Base-by-base conservation (phyloP, 2,329 filamentous ascomycete genomes). In the Pseudogymnoascus sp. region DNA sequence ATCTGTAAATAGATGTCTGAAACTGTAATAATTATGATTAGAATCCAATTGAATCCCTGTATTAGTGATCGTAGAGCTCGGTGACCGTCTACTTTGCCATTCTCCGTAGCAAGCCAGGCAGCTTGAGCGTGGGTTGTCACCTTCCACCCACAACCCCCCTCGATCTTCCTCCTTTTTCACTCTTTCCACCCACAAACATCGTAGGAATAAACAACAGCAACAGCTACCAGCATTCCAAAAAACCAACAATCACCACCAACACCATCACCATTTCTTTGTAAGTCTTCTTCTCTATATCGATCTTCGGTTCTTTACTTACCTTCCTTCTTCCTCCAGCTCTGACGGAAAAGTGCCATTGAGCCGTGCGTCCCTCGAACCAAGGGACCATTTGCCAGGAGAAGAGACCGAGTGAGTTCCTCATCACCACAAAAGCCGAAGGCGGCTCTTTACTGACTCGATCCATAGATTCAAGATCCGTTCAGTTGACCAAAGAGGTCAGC, bases 281-380 rank as follows among this genome's bases (percentile, higher is more conserved):
- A 56, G 26, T 33, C n/a, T 56, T 56, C 29, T 14, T 31, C 4
- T 6, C 16, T 1, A 33, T 19, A 56, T 21, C n/a, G 14, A 33
- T 56, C n/a, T 33, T 6, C 10, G 26, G n/a, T 56, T 56, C 4
- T 56, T 19, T 33, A 26, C n/a, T 56, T 8, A 33, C 29, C 29
- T 16, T 1, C 50, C 11, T 16, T 8, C 50, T 56, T 21, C n/a
- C 2, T 56, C n/a, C 29, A 56, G 50, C 38, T 21, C 38, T 8
- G 38, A 42, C 11, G 26, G 50, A 56, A 19, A 56, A 56, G 50
- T 1, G 50, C 50, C 8, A 21, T 14, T 8, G 50, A 33, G 50
- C 50, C 50, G 50, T 56, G 26, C n/a, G 29, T 56, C 50, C 50
- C 50, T 19, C 50, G 50, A 56, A 56, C 50, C 50, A 56, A 56